phyloP scores from a whole-genome alignment of 179 eudicot genomes.

The Corrigiola litoralis region DNA sequence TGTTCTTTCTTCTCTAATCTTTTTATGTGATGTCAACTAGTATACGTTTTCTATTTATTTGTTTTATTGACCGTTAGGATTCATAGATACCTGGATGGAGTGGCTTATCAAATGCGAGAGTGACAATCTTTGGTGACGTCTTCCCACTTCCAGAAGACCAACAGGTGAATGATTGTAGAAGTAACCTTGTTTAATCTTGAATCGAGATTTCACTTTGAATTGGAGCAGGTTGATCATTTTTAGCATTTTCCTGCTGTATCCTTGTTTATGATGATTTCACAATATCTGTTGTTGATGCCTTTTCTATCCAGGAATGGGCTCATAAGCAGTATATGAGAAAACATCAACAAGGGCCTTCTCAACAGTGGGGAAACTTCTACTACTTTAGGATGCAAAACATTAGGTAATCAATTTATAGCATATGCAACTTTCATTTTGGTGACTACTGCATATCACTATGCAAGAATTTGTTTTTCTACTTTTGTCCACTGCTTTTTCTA shows the following conservation, averaged over 20 bases:
- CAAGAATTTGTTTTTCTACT: too few relatives aligned
- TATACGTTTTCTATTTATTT: conserved; percentile 22
- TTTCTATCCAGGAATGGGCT: conserved; percentile 76
- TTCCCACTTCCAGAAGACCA: conserved; percentile 78
- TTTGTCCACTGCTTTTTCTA: too few relatives aligned
- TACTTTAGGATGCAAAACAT: conserved; percentile 97
- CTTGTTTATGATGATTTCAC: background rate
- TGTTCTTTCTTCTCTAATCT: conserved; percentile 11
- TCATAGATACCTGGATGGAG: conserved; percentile 98
- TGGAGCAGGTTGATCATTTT: background rate
- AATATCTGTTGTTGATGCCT: background rate
- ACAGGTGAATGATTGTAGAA: conserved; percentile 50
- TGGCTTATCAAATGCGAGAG: conserved; percentile 98
- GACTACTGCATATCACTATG: too few relatives aligned
- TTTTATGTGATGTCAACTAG: background rate
- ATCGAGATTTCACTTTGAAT: background rate
- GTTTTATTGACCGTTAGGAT: conserved; percentile 37
- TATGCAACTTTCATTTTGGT: too few relatives aligned
- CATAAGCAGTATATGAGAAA: conserved; percentile 90
- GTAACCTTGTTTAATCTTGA: background rate
- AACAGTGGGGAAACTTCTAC: conserved; percentile 98
- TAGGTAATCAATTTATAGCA: too few relatives aligned
- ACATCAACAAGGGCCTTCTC: conserved; percentile 97
- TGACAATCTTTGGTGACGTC: conserved; percentile 92
- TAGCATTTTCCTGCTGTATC: background rate